Evolutionary conservation across 106 monocot species (phyloP).

Genomic region (Phalaenopsis aphrodite): DNA sequence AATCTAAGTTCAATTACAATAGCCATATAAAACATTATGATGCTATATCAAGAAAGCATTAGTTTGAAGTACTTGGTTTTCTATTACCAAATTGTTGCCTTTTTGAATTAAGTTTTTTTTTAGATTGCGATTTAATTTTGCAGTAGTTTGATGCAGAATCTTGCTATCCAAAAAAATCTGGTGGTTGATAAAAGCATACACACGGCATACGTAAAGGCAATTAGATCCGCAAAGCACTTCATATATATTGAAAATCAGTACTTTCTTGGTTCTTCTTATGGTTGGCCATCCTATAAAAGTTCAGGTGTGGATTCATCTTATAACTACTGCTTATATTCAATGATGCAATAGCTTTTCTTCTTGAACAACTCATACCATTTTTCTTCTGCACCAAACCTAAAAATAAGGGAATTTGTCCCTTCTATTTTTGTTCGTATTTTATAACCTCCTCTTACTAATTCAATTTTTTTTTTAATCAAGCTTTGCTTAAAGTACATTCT

Average conservation of each 20-base stretch:
- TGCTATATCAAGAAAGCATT: background rate
- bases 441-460: background rate
- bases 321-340: background rate
- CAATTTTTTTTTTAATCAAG: background rate
- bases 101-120: background rate
- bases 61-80: background rate
- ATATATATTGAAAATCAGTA: slow-evolving; percentile 99
- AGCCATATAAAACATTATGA: background rate
- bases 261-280: slow-evolving; percentile 92
- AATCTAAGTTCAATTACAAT: background rate
- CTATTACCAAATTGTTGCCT: background rate
- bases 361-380: background rate
- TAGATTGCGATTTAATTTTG: slow-evolving; percentile 6
- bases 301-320: slow-evolving; percentile 40
- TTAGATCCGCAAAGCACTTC: slow-evolving; percentile 90
- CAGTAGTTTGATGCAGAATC: slow-evolving; percentile 47
- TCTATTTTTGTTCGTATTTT: background rate
- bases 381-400: background rate
- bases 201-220: slow-evolving; percentile 87
- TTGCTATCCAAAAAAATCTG: slow-evolving; percentile 76
- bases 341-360: background rate
- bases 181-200: slow-evolving; percentile 93
- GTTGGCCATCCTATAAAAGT: slow-evolving; percentile 78
- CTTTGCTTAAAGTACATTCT: background rate
- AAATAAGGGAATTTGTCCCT: background rate